Evolutionary conservation across 768 basidiomycete species (phyloP).

Genomic region (Dentipellis fragilis): DNA sequence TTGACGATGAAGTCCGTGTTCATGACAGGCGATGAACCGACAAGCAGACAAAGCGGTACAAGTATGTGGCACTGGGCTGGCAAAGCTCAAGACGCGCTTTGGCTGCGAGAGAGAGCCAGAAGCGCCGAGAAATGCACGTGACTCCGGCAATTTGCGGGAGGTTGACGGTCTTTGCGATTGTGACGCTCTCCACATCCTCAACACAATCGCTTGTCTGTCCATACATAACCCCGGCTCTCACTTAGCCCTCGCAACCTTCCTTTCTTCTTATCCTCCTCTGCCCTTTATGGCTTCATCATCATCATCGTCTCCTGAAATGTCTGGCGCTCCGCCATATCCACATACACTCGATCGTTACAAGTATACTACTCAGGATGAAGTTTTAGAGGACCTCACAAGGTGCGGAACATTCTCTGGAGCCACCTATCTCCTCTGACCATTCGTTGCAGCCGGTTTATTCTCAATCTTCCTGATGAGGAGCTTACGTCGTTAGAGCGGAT

Average conservation of each 20-base stretch:
- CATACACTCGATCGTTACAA: constrained; percentile 56
- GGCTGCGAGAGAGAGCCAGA: background rate
- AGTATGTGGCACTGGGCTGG: background rate
- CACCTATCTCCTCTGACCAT: constrained; percentile 9
- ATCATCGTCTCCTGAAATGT: constrained; percentile 69
- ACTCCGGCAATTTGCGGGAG: constrained; percentile 9
- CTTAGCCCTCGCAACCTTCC: constrained; percentile 21
- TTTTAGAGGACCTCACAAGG: constrained; percentile 89
- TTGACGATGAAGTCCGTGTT: constrained; percentile 5
- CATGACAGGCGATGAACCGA: background rate
- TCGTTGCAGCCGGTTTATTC: constrained; percentile 73
- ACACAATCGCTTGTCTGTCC: constrained; percentile 14
- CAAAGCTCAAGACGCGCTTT: background rate
- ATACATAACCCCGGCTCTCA: constrained; percentile 22
- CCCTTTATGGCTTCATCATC: constrained; percentile 63
- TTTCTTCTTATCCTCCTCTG: constrained; percentile 19
- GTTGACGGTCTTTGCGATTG: background rate
- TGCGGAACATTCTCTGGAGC: constrained; percentile 20
- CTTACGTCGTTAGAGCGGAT: constrained; percentile 84
- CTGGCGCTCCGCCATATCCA: constrained; percentile 23
- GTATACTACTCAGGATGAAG: constrained; percentile 58
- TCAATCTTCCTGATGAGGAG: constrained; percentile 93
- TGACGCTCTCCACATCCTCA: constrained; percentile 2
- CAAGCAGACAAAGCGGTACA: background rate
- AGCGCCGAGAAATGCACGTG: background rate